These are phyloP conservation scores for Tuber melanosporum DNA, from an alignment of 495 filamentous ascomycete species.

Conservation along the genomic window DNA sequence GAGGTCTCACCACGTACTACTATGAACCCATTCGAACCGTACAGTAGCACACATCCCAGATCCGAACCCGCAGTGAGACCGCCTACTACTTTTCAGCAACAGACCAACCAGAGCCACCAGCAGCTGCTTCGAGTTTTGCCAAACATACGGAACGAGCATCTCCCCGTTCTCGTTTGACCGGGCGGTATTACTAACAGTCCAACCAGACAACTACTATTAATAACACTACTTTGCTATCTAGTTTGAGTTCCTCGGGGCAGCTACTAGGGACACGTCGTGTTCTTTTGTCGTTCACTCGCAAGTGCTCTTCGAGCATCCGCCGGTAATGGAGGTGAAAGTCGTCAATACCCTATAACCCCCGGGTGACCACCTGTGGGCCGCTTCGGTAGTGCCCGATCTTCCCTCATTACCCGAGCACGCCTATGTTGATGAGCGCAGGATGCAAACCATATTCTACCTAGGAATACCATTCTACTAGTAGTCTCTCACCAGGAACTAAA, in stretches of 20 bases:
- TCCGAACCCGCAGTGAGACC: no score
- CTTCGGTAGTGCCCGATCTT: constrained; percentile 7
- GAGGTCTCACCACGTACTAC: no score
- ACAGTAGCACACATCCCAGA: no score
- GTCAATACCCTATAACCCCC: constrained; percentile 17
- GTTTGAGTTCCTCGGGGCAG: constrained; percentile 7
- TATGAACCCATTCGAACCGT: no score
- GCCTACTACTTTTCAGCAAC: background rate
- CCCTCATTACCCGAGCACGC: constrained; percentile 5
- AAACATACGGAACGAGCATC: background rate
- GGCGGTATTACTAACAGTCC: constrained; percentile 15
- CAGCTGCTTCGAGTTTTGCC: constrained; percentile 8
- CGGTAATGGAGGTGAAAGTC: constrained; percentile 16
- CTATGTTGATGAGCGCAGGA: constrained; percentile 12
- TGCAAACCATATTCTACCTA: constrained; percentile 12
- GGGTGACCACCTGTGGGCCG: constrained; percentile 11
- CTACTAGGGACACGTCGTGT: constrained; percentile 6
- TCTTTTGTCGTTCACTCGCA: constrained; percentile 18
- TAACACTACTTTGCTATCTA: constrained; percentile 11
- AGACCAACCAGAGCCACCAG: background rate
- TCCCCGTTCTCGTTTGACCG: background rate
- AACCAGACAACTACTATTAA: constrained; percentile 14
- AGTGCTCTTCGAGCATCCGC: constrained; percentile 18
- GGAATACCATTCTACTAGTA: constrained; percentile 13
- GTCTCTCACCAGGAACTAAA: no score